phyloP scores from a whole-genome alignment of 2,329 filamentous ascomycete genomes.

The Aspergillus pseudotamarii region DNA sequence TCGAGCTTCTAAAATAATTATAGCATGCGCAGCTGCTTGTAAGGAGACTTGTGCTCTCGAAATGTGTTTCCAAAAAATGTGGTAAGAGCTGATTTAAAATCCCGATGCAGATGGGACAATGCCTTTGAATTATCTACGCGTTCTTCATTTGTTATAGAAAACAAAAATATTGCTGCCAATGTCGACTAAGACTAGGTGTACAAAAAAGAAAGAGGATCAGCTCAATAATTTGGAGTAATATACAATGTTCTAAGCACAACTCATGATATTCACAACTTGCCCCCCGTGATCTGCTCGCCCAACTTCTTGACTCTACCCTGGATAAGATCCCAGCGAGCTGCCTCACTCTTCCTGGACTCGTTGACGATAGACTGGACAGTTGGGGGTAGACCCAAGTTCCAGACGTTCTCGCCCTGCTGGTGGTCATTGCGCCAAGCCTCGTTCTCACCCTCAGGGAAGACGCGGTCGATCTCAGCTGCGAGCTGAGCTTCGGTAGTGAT shows the following conservation, averaged over 20 bases:
- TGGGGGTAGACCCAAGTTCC: constrained; percentile 53
- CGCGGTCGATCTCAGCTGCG: constrained; percentile 68
- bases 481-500: constrained; percentile 82
- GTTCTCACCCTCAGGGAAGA: constrained; percentile 69
- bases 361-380: constrained; percentile 37
- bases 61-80: not conserved
- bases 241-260: constrained; percentile 23
- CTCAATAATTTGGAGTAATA: constrained; percentile 21
- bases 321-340: constrained; percentile 46
- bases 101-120: not conserved
- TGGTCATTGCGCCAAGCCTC: constrained; percentile 47
- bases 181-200: constrained; percentile 18
- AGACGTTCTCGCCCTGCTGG: constrained; percentile 51
- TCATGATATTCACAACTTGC: constrained; percentile 53
- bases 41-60: not conserved
- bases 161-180: not conserved
- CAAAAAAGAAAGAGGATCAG: constrained; percentile 10
- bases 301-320: constrained; percentile 65
- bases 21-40: not conserved
- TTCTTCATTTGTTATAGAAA: not conserved
- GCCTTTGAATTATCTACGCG: not conserved
- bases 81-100: not conserved
- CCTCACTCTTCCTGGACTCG: constrained; percentile 35
- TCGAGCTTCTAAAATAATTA: not conserved
- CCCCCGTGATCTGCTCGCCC: constrained; percentile 68